Evolutionary conservation across 169 alveolate species (phyloP).

Genomic region (Cystoisospora suis): DNA sequence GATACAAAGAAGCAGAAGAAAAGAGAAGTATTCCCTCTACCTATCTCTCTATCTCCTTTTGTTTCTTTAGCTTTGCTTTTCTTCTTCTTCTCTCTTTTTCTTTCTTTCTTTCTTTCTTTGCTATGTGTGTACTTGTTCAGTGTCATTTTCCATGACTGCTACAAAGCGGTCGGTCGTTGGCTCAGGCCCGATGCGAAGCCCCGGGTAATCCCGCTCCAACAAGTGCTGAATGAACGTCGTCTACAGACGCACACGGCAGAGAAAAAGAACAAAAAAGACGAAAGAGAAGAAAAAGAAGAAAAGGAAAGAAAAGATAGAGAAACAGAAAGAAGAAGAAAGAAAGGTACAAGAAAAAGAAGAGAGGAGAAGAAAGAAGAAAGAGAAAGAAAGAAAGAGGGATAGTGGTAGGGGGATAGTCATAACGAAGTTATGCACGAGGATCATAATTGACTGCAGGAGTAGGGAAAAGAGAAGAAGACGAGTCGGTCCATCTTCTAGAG

Average conservation of each 20-base stretch:
- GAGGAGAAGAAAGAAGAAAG: not conserved
- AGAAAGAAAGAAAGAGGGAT: not conserved
- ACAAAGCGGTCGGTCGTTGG: constrained; percentile 85
- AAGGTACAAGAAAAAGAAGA: not conserved
- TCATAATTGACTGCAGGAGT: too few species aligned
- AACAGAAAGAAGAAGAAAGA: not conserved
- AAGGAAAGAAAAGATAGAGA: not conserved
- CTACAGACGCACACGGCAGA: too few species aligned
- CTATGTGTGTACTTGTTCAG: constrained; percentile 60
- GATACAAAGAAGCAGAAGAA: not conserved
- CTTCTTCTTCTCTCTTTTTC: not conserved
- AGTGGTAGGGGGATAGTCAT: not conserved
- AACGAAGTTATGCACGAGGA: not conserved
- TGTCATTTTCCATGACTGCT: constrained; percentile 75
- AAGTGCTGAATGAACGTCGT: constrained; percentile 76
- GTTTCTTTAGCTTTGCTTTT: not conserved
- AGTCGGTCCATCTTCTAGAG: not conserved
- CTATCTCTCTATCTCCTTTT: not conserved
- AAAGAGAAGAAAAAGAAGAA: not conserved
- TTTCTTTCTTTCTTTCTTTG: not conserved
- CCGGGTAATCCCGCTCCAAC: constrained; percentile 75
- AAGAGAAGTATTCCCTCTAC: not conserved
- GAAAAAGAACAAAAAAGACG: not conserved
- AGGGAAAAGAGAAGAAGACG: not conserved
- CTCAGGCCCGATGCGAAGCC: constrained; percentile 84